Evolutionary conservation across 805 yeast genomes (phyloP).

Genomic region (Nakazawaea ernobii): DNA sequence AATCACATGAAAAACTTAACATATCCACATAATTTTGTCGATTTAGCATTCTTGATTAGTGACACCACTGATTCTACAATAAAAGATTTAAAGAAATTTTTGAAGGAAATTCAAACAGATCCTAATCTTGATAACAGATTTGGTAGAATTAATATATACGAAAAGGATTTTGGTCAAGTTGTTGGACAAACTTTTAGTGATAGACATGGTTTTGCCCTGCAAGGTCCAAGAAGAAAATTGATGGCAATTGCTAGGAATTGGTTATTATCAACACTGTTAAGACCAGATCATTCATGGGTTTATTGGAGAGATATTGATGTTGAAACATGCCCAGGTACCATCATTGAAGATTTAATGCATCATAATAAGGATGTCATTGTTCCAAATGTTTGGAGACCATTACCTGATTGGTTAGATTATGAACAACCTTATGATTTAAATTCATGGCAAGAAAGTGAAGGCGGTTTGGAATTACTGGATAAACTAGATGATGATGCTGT

Average conservation of each 20-base stretch:
- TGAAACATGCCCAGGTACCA: conserved; percentile 75
- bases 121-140: conserved; percentile 54
- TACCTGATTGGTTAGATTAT: conserved; percentile 76
- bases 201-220: conserved; percentile 91
- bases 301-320: conserved; percentile 97
- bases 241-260: conserved; percentile 96
- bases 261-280: conserved; percentile 76
- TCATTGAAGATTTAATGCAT: conserved; percentile 84
- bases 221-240: conserved; percentile 85
- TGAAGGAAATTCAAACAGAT: conserved; percentile 61
- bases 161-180: conserved; percentile 86
- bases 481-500: conserved; percentile 84
- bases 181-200: conserved; percentile 89
- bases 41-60: conserved; percentile 75
- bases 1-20: conserved; percentile 73
- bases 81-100: conserved; percentile 52
- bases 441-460: conserved; percentile 78
- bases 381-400: conserved; percentile 86
- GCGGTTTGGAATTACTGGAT: conserved; percentile 70
- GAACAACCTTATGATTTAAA: conserved; percentile 79
- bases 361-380: conserved; percentile 86
- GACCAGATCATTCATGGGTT: conserved; percentile 90
- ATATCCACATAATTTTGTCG: conserved; percentile 83
- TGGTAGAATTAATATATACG: conserved; percentile 80
- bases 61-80: conserved; percentile 88